phyloP scores from a whole-genome alignment of 768 basidiomycete species.

The Mycena rosella region DNA sequence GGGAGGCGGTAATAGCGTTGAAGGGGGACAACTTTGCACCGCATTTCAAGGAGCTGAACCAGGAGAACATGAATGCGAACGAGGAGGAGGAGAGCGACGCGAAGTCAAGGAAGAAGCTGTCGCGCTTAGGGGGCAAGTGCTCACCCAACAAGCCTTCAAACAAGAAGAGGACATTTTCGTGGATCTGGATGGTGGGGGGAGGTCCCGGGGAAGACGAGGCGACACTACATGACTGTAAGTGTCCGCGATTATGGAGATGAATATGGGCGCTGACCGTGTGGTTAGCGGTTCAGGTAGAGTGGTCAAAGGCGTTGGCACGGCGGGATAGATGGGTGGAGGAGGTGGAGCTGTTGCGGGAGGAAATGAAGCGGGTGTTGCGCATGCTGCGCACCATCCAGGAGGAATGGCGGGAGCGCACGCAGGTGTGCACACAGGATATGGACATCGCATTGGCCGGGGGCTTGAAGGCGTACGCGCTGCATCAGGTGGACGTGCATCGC shows the following conservation, averaged over 20 bases:
- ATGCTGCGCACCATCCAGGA: constrained; percentile 2
- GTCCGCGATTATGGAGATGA: too few relatives aligned
- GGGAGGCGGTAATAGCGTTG: background rate
- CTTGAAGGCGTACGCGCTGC: background rate
- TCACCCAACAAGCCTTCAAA: background rate
- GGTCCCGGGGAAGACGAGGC: background rate
- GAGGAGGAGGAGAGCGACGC: constrained; percentile 6
- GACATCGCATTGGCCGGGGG: background rate
- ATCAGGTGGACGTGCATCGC: background rate
- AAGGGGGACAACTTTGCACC: background rate
- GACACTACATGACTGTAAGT: constrained; percentile 21
- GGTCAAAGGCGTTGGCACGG: constrained; percentile 38
- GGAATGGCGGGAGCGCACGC: background rate
- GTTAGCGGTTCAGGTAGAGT: constrained; percentile 36
- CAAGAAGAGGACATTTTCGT: constrained; percentile 3
- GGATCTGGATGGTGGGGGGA: constrained; percentile 21
- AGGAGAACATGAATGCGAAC: background rate
- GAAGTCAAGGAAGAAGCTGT: background rate
- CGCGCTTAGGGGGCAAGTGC: background rate
- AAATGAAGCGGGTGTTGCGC: constrained; percentile 34
- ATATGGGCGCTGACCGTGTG: background rate
- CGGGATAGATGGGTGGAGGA: constrained; percentile 39
- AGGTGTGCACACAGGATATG: background rate
- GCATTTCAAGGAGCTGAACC: background rate
- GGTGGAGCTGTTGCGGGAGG: constrained; percentile 35